phyloP scores from a whole-genome alignment of 1,284 basidiomycete genomes.

The Meripilus lineatus region DNA sequence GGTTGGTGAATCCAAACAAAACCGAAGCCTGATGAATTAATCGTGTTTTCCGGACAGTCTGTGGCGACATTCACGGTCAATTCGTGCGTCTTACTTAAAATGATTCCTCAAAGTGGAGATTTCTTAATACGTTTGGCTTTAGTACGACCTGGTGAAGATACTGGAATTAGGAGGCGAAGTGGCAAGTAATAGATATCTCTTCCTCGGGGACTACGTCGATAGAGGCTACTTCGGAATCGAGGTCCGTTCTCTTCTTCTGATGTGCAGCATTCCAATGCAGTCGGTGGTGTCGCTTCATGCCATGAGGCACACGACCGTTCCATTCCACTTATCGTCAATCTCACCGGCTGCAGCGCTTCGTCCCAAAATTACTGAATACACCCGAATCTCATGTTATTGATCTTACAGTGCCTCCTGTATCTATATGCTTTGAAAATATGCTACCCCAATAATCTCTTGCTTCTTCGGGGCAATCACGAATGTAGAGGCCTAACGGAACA shows the following conservation, averaged over 20 bases:
- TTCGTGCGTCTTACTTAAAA: slow-evolving; percentile 68
- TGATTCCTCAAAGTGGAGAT: slow-evolving; percentile 2
- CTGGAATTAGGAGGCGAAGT: slow-evolving; percentile 94
- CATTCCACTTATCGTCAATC: neutral
- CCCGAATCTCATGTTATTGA: too few species aligned
- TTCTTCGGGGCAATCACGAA: slow-evolving; percentile 97
- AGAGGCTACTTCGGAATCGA: slow-evolving; percentile 91
- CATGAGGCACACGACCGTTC: neutral
- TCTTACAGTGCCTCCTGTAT: slow-evolving; percentile 78
- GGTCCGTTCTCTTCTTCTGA: slow-evolving; percentile 39
- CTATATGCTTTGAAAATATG: slow-evolving; percentile 92
- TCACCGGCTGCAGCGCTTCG: neutral
- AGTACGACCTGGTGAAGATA: slow-evolving; percentile 94
- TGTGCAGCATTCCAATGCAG: too few species aligned
- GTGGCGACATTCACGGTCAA: slow-evolving; percentile 93
- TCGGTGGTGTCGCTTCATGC: neutral
- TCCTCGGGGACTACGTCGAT: slow-evolving; percentile 93
- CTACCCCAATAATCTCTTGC: slow-evolving; percentile 85
- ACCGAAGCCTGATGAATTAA: neutral
- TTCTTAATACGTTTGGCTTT: slow-evolving; percentile 18
- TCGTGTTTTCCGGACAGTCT: slow-evolving; percentile 45
- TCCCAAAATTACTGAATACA: slow-evolving; percentile 14
- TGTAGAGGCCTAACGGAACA: slow-evolving; percentile 95
- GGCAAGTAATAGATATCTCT: slow-evolving; percentile 88
- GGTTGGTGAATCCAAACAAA: slow-evolving; percentile 39